A percentile compares a stretch with the other conserved stretches of the same genome.
phyloP scores from a whole-genome alignment of 257 asterid genomes.

The Buddleja alternifolia region DNA sequence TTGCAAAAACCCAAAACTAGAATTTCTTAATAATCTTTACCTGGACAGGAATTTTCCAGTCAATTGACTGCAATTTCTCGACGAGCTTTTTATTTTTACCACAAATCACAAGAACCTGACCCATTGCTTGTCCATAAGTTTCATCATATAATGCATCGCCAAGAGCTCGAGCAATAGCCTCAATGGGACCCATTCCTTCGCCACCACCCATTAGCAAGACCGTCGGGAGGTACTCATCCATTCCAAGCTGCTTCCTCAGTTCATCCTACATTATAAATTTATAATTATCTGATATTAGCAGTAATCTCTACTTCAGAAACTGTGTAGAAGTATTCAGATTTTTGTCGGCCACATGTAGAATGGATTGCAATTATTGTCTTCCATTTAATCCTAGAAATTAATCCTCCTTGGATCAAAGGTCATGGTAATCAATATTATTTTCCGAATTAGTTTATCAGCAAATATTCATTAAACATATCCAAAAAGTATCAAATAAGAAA shows the following conservation, averaged over 20 bases:
- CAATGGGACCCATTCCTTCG: conserved; percentile 99
- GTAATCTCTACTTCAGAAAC: too few species aligned
- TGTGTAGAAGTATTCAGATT: not conserved
- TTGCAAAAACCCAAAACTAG: too few species aligned
- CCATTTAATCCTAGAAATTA: too few species aligned
- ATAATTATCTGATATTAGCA: too few species aligned
- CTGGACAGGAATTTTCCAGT: conserved; percentile 85
- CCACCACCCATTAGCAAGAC: conserved; percentile 98
- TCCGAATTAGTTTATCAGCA: too few species aligned
- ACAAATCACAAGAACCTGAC: conserved; percentile 90
- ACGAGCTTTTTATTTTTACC: conserved; percentile 87
- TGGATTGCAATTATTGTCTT: too few species aligned
- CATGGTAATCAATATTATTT: not conserved
- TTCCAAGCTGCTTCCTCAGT: conserved; percentile 79
- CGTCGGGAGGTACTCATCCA: conserved; percentile 89
- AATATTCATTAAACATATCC: too few species aligned
- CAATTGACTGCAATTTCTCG: conserved; percentile 62
- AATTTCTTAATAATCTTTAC: conserved; percentile 31
- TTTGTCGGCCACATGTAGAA: too few species aligned
- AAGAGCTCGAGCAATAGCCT: conserved; percentile 94
- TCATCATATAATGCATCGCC: conserved; percentile 81
- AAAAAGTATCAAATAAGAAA: too few species aligned
- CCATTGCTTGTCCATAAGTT: conserved; percentile 65
- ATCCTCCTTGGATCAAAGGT: too few species aligned
- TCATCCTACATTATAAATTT: conserved; percentile 59